Conservation (phyloP, 2,329 filamentous ascomycete species). For the Huntiella moniliformis region DNA sequence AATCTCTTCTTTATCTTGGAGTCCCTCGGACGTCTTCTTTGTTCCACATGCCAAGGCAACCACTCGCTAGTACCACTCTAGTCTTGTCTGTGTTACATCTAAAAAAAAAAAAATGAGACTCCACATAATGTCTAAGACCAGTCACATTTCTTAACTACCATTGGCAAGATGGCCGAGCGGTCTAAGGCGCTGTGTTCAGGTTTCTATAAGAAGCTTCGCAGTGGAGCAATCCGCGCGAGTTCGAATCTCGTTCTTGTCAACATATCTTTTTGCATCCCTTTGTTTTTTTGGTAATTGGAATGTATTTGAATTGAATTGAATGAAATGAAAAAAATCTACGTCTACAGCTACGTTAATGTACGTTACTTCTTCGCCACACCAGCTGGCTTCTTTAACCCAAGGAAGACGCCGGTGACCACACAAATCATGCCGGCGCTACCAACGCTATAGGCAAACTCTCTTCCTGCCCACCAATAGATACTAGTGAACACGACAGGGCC, state of each 20-base stretch:
- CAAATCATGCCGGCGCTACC: slow-evolving; percentile 64
- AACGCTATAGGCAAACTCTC: slow-evolving; percentile 65
- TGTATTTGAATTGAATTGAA: too few relatives aligned
- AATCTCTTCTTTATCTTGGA: too few relatives aligned
- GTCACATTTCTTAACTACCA: too few relatives aligned
- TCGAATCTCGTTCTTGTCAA: slow-evolving; percentile 18
- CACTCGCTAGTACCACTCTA: too few relatives aligned
- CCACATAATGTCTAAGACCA: too few relatives aligned
- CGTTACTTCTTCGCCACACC: background rate
- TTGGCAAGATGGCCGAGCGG: background rate
- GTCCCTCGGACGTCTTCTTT: too few relatives aligned
- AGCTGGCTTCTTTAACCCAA: slow-evolving; percentile 46
- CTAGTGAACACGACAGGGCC: slow-evolving; percentile 85
- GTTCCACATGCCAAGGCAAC: too few relatives aligned
- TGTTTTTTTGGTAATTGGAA: too few relatives aligned
- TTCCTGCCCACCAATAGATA: slow-evolving; percentile 94
- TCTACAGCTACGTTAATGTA: too few relatives aligned
- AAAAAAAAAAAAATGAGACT: too few relatives aligned
- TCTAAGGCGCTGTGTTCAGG: background rate
- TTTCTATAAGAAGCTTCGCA: slow-evolving; percentile 6
- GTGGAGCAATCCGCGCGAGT: slow-evolving; percentile 12
- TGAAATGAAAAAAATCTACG: too few relatives aligned
- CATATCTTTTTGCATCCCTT: slow-evolving; percentile 13
- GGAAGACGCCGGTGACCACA: slow-evolving; percentile 54
- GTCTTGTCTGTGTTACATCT: too few relatives aligned